Percentiles rank a stretch among this genome's conserved stretches.
These are phyloP conservation scores for Ramaria rubella DNA, from an alignment of 768 basidiomycete species.

Conservation along the genomic window DNA sequence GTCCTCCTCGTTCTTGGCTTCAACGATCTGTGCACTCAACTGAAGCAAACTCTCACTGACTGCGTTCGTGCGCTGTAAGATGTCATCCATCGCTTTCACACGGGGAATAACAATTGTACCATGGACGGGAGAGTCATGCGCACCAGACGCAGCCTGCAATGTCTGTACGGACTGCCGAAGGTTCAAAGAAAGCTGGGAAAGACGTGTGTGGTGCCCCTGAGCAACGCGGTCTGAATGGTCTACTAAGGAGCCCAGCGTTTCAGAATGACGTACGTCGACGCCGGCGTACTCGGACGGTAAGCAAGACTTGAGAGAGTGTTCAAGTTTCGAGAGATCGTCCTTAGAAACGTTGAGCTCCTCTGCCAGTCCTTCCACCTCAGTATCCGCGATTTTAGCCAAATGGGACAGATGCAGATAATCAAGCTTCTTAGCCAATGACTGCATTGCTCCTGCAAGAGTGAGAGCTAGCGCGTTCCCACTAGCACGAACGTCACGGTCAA, in stretches of 20 bases:
- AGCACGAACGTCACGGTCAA: slow-evolving; percentile 62
- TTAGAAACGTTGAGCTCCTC: slow-evolving; percentile 29
- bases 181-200: slow-evolving; percentile 44
- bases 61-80: slow-evolving; percentile 34
- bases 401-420: slow-evolving; percentile 45
- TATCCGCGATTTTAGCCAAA: slow-evolving; percentile 42
- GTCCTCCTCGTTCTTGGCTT: slow-evolving; percentile 12
- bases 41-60: background rate
- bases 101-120: slow-evolving; percentile 46
- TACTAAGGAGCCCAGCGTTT: slow-evolving; percentile 32
- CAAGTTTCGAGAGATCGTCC: slow-evolving; percentile 36
- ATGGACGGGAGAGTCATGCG: slow-evolving; percentile 38
- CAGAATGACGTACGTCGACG: slow-evolving; percentile 21
- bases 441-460: slow-evolving; percentile 49
- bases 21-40: slow-evolving; percentile 12
- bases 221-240: slow-evolving; percentile 31
- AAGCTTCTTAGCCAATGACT: slow-evolving; percentile 41
- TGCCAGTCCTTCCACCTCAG: slow-evolving; percentile 29
- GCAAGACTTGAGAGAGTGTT: slow-evolving; percentile 20
- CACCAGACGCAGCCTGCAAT: slow-evolving; percentile 45
- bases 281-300: slow-evolving; percentile 23
- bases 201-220: slow-evolving; percentile 29
- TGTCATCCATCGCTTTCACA: slow-evolving; percentile 42
- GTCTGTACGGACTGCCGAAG: slow-evolving; percentile 48
- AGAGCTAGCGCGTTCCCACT: slow-evolving; percentile 67